A percentile compares a stretch with the other conserved stretches of the same genome.
phyloP scores from a whole-genome alignment of 148 eudicot species.

The Persicaria maculosa region DNA sequence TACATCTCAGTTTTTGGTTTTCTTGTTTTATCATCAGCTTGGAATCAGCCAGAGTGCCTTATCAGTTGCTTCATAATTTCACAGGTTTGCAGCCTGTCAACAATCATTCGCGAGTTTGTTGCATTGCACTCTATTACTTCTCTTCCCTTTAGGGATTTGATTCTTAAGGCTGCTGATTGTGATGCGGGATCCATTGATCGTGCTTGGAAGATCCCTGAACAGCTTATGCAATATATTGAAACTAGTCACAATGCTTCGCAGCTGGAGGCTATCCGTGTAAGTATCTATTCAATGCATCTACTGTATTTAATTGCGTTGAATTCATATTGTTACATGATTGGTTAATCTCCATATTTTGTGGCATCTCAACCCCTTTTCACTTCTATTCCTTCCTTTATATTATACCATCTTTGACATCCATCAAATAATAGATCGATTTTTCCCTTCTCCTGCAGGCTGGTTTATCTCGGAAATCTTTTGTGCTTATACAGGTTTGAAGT shows the following conservation, averaged over 20 bases:
- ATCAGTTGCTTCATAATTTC: not conserved
- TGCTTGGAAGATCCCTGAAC: slow-evolving; percentile 68
- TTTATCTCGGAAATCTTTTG: slow-evolving; percentile 70
- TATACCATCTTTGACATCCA: not conserved
- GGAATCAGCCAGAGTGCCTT: not conserved
- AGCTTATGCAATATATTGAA: slow-evolving; percentile 71
- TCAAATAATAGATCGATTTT: not conserved
- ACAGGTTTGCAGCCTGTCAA: slow-evolving; percentile 92
- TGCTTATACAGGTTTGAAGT: slow-evolving; percentile 76
- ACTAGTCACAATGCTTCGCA: slow-evolving; percentile 80
- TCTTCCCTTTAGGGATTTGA: slow-evolving; percentile 79
- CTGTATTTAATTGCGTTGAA: not conserved
- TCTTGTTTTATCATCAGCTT: not conserved
- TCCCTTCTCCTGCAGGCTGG: slow-evolving; percentile 59
- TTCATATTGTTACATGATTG: not conserved
- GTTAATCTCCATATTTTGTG: not conserved
- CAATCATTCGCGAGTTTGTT: slow-evolving; percentile 85
- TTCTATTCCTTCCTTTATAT: not conserved
- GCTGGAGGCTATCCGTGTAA: slow-evolving; percentile 81
- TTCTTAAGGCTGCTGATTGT: slow-evolving; percentile 61
- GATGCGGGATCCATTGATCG: slow-evolving; percentile 38
- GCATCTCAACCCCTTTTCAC: not conserved
- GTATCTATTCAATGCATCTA: slow-evolving; percentile 12
- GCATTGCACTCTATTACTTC: slow-evolving; percentile 70
- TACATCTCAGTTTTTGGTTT: not conserved